Evolutionary conservation across 129 eudicot genomes (phyloP).

Genomic region (Flaveria sonorensis): DNA sequence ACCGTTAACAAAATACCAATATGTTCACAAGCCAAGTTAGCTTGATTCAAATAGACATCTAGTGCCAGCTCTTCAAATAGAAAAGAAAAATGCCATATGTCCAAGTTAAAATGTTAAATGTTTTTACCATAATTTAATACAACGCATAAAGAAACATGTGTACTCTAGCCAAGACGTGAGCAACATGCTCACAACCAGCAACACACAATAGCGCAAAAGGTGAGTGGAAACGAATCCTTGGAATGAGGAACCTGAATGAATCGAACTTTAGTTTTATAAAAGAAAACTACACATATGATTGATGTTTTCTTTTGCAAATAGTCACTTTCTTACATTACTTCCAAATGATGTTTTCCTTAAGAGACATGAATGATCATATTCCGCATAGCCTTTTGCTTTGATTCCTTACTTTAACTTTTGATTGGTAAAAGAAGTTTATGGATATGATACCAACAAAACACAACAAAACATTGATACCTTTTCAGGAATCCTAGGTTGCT

Average conservation of each 20-base stretch:
- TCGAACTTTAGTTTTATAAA: conserved; percentile 26
- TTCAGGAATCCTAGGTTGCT: conserved; percentile 71
- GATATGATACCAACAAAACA: conserved; percentile 29
- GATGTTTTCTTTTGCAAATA: conserved; percentile 39
- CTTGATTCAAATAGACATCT: neutral
- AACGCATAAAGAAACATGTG: neutral
- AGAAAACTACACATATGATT: conserved; percentile 40
- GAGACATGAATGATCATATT: conserved; percentile 34
- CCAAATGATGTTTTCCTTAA: conserved; percentile 31
- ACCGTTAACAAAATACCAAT: neutral
- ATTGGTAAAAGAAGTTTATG: conserved; percentile 30
- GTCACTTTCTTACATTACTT: conserved; percentile 35
- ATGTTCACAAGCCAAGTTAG: neutral
- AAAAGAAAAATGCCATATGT: too few relatives aligned
- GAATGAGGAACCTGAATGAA: conserved; percentile 41
- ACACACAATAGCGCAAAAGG: conserved; percentile 17
- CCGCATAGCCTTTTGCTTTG: conserved; percentile 42
- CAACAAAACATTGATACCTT: conserved; percentile 39
- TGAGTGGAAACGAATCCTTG: conserved; percentile 25
- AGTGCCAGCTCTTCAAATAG: neutral
- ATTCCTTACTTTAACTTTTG: conserved; percentile 46
- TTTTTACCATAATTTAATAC: neutral
- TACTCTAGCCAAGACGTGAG: neutral
- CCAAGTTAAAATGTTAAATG: too few relatives aligned
- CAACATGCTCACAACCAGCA: neutral